A percentile compares a stretch with the other conserved stretches of the same genome.
phyloP scores from a whole-genome alignment of 1,284 basidiomycete species.

The Rhodotorula sp. region DNA sequence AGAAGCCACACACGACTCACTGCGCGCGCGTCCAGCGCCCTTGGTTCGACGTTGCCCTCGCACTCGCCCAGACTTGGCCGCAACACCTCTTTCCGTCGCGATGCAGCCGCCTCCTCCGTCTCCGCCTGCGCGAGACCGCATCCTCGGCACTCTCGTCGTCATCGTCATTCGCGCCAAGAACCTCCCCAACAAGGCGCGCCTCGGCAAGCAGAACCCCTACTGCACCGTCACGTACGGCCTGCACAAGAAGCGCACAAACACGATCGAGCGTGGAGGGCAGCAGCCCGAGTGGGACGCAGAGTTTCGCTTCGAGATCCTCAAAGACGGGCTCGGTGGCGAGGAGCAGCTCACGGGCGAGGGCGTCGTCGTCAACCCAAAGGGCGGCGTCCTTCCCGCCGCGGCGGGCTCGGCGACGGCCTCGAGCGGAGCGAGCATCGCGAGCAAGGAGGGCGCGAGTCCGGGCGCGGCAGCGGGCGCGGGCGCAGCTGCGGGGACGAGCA shows the following conservation, averaged over 20 bases:
- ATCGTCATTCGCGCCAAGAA: slow-evolving; percentile 64
- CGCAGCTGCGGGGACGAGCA: slow-evolving; percentile 9
- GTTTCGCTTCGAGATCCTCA: slow-evolving; percentile 85
- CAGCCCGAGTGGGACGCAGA: slow-evolving; percentile 99
- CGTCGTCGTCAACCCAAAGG: slow-evolving; percentile 52
- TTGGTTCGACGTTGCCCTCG: background rate
- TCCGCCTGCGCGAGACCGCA: slow-evolving; percentile 9
- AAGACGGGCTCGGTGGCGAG: slow-evolving; percentile 63
- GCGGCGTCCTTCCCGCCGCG: slow-evolving; percentile 53
- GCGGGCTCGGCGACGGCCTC: background rate
- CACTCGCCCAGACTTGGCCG: background rate
- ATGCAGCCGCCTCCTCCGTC: slow-evolving; percentile 13
- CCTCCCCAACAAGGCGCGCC: slow-evolving; percentile 87
- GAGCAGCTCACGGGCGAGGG: slow-evolving; percentile 61
- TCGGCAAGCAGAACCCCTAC: slow-evolving; percentile 98
- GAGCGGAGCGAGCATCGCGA: background rate
- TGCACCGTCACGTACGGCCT: slow-evolving; percentile 76
- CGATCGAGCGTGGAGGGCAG: slow-evolving; percentile 94
- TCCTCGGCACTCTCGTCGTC: slow-evolving; percentile 87
- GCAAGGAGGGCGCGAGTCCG: background rate
- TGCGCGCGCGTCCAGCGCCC: too few relatives aligned
- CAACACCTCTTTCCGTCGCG: background rate
- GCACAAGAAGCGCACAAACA: slow-evolving; percentile 79
- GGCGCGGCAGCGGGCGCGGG: slow-evolving; percentile 6
- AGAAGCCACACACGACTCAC: too few relatives aligned